Evolutionary conservation across 164 flowering plant species (phyloP).

Genomic region (Vitis riparia): DNA sequence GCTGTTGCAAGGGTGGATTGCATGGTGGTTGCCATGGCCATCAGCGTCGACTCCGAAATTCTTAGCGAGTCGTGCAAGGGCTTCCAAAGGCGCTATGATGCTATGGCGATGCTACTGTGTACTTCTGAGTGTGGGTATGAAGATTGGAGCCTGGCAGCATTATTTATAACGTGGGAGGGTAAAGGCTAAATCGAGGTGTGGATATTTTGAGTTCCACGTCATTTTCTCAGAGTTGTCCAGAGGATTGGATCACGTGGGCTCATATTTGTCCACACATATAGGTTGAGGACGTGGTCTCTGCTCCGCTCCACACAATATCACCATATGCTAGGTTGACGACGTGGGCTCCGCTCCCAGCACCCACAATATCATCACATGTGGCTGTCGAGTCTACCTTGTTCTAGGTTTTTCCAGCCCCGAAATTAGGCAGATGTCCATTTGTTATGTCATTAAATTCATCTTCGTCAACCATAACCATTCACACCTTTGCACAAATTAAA

Average conservation of each 20-base stretch:
- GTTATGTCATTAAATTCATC: no score
- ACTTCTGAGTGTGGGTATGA: no score
- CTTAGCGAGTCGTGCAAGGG: no score
- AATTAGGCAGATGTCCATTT: no score
- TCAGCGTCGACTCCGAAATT: not conserved
- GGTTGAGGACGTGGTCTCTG: slow-evolving; percentile 15
- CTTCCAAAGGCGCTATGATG: not conserved
- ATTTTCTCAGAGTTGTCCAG: not conserved
- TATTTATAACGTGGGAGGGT: not conserved
- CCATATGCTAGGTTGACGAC: not conserved
- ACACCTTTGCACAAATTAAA: no score
- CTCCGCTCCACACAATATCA: not conserved
- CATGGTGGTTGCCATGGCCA: slow-evolving; percentile 29
- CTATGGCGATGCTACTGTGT: not conserved
- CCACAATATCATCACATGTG: not conserved
- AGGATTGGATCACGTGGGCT: slow-evolving; percentile 16
- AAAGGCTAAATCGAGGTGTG: slow-evolving; percentile 4
- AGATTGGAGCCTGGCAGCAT: no score
- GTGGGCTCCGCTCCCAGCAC: slow-evolving; percentile 6
- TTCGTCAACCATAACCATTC: no score
- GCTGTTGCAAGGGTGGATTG: slow-evolving; percentile 26
- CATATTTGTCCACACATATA: slow-evolving; percentile 17
- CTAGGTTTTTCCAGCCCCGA: no score
- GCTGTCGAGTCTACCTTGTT: no score
- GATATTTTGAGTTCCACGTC: slow-evolving; percentile 25